These are phyloP conservation scores for Paramecium caudatum DNA, from an alignment of 73 alveolate genomes.

Conservation along the genomic window DNA sequence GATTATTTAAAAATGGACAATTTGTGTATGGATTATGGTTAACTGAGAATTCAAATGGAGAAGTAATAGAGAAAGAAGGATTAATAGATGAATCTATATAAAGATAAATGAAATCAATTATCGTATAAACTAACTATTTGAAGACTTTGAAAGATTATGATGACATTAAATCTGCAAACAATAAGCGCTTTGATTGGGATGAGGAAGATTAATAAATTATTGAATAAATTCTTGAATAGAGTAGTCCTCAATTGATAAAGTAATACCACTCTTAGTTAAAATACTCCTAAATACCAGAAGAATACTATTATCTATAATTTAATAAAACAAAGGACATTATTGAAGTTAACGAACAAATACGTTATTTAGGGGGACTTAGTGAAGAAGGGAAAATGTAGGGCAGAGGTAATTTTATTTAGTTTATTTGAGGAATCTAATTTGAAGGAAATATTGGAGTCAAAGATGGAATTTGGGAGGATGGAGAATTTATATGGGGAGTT, in stretches of 20 bases:
- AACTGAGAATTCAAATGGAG: neutral
- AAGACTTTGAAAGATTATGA: conserved; percentile 21
- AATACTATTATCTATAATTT: conserved; percentile 9
- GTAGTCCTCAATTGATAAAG: neutral
- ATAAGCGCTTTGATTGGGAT: neutral
- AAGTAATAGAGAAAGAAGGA: conserved; percentile 3
- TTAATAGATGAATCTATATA: neutral
- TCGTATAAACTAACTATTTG: neutral
- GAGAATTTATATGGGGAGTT: conserved; percentile 8
- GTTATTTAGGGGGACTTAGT: neutral
- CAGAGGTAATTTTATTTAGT: neutral
- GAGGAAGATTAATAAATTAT: neutral
- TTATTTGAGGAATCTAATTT: neutral
- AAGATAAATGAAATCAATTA: conserved; percentile 39
- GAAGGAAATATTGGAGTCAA: neutral
- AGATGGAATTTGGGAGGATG: conserved; percentile 33
- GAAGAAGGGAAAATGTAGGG: neutral
- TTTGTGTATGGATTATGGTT: conserved; percentile 22
- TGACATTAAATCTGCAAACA: neutral
- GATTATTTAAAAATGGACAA: conserved; percentile 26
- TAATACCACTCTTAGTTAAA: neutral
- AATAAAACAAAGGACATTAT: neutral
- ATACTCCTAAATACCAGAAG: conserved; percentile 16
- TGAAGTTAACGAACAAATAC: neutral
- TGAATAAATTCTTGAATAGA: neutral